These are phyloP conservation scores for Trametes hirsuta DNA, from an alignment of 1,284 basidiomycete genomes.

Conservation along the genomic window DNA sequence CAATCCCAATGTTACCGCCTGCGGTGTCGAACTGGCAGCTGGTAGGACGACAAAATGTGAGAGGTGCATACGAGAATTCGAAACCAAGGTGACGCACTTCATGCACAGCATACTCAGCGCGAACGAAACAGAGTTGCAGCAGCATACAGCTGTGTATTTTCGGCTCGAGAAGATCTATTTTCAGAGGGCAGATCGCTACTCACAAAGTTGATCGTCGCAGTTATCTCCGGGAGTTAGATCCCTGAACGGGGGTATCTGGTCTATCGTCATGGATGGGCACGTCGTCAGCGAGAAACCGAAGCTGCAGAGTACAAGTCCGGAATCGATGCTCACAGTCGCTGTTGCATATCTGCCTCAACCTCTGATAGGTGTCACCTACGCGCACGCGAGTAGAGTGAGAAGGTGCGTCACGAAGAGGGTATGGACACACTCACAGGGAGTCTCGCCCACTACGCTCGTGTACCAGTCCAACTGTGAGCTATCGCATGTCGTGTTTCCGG, in stretches of 20 bases:
- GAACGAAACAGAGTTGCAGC: constrained; percentile 25
- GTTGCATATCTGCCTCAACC: constrained; percentile 24
- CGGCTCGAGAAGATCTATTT: no score
- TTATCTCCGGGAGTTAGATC: constrained; percentile 19
- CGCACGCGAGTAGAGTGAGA: constrained; percentile 1
- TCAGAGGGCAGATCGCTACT: neutral
- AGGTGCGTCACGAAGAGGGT: neutral
- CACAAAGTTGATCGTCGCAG: constrained; percentile 24
- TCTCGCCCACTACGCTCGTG: constrained; percentile 16
- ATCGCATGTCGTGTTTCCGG: constrained; percentile 8
- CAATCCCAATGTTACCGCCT: constrained; percentile 6
- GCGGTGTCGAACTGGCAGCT: constrained; percentile 23
- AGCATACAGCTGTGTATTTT: constrained; percentile 15
- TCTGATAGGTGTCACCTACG: constrained; percentile 24
- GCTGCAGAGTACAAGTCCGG: neutral
- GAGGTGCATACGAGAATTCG: no score
- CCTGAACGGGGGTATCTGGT: constrained; percentile 15
- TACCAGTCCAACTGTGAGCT: constrained; percentile 20
- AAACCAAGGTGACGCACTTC: constrained; percentile 16
- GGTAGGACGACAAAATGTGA: neutral
- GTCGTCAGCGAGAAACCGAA: neutral
- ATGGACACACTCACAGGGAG: constrained; percentile 13
- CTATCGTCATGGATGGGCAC: neutral
- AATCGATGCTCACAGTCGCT: constrained; percentile 16
- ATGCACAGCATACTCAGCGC: constrained; percentile 29